Base-by-base conservation (phyloP, 139 green algal species). In the Zygnema cylindricum region DNA sequence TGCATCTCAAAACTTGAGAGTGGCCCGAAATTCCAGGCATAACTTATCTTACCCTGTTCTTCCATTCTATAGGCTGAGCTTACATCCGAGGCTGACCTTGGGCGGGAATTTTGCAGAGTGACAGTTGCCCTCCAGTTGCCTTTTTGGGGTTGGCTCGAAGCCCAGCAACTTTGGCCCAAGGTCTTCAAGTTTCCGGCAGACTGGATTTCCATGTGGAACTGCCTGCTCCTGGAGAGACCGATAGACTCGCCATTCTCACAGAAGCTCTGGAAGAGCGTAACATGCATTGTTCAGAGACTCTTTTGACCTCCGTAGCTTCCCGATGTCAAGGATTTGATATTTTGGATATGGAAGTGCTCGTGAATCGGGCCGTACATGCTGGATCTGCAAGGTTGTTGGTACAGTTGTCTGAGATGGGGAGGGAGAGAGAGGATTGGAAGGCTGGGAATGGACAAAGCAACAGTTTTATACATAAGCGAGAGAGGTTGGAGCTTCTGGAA, bases 171-270 rank as follows among this genome's bases (percentile, higher is more conserved):
- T 16, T 63, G 7, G 49, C 49, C 16, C 49, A 63, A 7, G 49
- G 16, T 7, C 49, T 63, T 7, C 49, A 63, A 16, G 71, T 43
- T 43, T 41, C 86, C n/a, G 81, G 81, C 1, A 43, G 81, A n/a
- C 69, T 92, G 25, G 88, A 92, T 54, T 86, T 69, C 35, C 2
- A 43, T 11, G 55, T 92, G 36, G 82, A 90, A 36, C 43, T 92
- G 3, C 82, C 87, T 7, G 1, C 87, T 23, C 84, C 49, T 33
- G 49, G 36, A 3, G 63, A 69, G 33, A 23, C 16, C 23, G 87
- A 91, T 22, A 69, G 87, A 1, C 69, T 82, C n/a, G 21, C 43
- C 11, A 89, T 90, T 21, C 55, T 91, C n/a, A 69, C 1, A 41
- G 33, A 11, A 38, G 42, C 32, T 1, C 22, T 85, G 1, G 38